A percentile compares a stretch with the other conserved stretches of the same genome.
phyloP scores from a whole-genome alignment of 352 stramenopile species.

The Aphanomyces cochlioides region DNA sequence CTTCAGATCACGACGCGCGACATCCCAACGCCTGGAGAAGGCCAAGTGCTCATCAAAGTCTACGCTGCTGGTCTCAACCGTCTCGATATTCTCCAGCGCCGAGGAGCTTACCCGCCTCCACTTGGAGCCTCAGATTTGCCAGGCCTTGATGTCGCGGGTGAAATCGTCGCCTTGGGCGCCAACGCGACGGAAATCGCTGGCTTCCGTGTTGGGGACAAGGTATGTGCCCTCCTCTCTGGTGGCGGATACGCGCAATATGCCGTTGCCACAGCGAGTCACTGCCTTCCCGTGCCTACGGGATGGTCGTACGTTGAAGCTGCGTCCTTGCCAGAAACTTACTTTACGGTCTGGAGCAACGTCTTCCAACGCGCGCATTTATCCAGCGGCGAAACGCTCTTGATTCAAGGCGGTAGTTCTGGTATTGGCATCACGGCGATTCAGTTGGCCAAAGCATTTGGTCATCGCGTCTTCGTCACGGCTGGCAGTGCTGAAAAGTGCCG shows the following conservation, averaged over 20 bases:
- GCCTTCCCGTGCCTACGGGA: slow-evolving; percentile 32
- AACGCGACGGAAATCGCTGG: not conserved
- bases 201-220: slow-evolving; percentile 36
- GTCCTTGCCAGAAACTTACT: slow-evolving; percentile 39
- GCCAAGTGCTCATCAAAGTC: slow-evolving; percentile 36
- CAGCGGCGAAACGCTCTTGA: slow-evolving; percentile 35
- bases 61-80: slow-evolving; percentile 34
- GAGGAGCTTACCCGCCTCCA: slow-evolving; percentile 37
- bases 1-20: slow-evolving; percentile 28
- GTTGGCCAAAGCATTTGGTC: slow-evolving; percentile 36
- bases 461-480: slow-evolving; percentile 31
- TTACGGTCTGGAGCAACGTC: slow-evolving; percentile 46
- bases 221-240: slow-evolving; percentile 37
- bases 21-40: slow-evolving; percentile 26
- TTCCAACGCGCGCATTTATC: slow-evolving; percentile 34
- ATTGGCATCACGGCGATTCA: slow-evolving; percentile 42
- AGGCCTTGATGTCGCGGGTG: slow-evolving; percentile 38
- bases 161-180: slow-evolving; percentile 31
- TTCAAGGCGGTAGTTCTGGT: slow-evolving; percentile 37
- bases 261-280: slow-evolving; percentile 22
- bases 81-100: slow-evolving; percentile 35
- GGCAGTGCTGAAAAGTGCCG: slow-evolving; percentile 22
- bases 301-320: slow-evolving; percentile 33
- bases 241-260: slow-evolving; percentile 40
- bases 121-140: slow-evolving; percentile 36